phyloP scores from a whole-genome alignment of 2,329 filamentous ascomycete genomes.

The Beauveria scarabaeidicola region DNA sequence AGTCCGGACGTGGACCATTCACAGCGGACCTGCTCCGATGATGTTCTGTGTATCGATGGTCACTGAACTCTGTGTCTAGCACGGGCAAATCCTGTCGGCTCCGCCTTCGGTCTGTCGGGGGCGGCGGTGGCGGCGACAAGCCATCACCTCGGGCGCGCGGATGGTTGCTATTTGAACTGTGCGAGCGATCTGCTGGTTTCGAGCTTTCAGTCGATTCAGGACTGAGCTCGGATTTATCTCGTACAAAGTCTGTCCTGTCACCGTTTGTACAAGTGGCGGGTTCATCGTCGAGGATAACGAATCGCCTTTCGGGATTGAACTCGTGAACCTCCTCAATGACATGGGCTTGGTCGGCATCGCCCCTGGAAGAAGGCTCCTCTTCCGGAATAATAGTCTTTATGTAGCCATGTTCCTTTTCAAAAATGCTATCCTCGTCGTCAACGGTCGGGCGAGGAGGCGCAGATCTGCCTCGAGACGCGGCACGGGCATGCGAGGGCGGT shows the following conservation, averaged over 20 bases:
- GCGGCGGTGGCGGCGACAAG: slow-evolving; percentile 11
- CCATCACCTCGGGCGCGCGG: slow-evolving; percentile 8
- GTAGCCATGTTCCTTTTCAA: slow-evolving; percentile 51
- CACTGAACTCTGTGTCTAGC: slow-evolving; percentile 33
- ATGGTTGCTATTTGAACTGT: not conserved
- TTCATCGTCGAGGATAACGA: slow-evolving; percentile 44
- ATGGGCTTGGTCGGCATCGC: slow-evolving; percentile 59
- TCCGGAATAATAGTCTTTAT: slow-evolving; percentile 22
- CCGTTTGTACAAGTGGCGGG: not conserved
- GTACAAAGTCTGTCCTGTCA: slow-evolving; percentile 21
- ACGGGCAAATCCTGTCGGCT: slow-evolving; percentile 34
- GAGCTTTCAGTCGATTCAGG: not conserved
- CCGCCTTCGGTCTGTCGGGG: slow-evolving; percentile 19
- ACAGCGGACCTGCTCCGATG: slow-evolving; percentile 29
- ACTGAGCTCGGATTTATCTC: slow-evolving; percentile 17
- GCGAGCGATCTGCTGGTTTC: not conserved
- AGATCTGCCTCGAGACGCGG: not conserved
- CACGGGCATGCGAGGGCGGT: not conserved
- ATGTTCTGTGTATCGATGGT: slow-evolving; percentile 21
- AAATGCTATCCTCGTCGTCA: slow-evolving; percentile 58
- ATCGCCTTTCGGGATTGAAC: slow-evolving; percentile 55
- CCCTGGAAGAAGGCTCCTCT: slow-evolving; percentile 53
- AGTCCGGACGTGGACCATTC: slow-evolving; percentile 23
- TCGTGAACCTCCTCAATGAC: slow-evolving; percentile 56
- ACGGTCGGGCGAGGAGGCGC: slow-evolving; percentile 54